Base-by-base conservation (phyloP, 2,329 filamentous ascomycete species). In the Ascocoryne sarcoides region DNA sequence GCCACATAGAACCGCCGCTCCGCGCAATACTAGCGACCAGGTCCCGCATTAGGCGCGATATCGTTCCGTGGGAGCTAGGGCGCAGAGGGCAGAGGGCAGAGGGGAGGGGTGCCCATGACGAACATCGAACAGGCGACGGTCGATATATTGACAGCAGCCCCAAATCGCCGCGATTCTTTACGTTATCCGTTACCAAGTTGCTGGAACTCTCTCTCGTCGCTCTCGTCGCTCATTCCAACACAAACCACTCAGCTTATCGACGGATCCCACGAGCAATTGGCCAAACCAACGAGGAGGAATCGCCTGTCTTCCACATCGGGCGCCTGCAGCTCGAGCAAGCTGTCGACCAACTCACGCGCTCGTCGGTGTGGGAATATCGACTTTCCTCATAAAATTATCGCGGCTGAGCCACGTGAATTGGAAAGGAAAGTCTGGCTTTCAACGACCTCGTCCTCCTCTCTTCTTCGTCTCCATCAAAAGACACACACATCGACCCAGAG, bases 121-220 rank as follows among this genome's bases (percentile, higher is more conserved):
- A 55, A 48, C 40, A 40, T 44, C 36, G 17, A 39, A 46, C 46
- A 50, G 49, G 42, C 46, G 46, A 51, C 50, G 48, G 42, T 53
- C 49, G 55, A 57, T 56, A 58, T 57, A 56, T 54, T 52, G 52
- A 48, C 46, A 49, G 51, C 40, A 45, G 46, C 45, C 54, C 54
- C 53, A 47, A 55, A 55, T 48, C 39, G 40, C 45, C 37, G 31
- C 23, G 15, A 42, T 45, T 50, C 42, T 50, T 45, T 55, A 46
- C 52, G 44, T 50, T 43, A 34, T 54, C 43, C 50, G 54, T 47
- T 58, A 57, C 54, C 55, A 52, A 40, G 36, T 44, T 36, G 42
- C 52, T 54, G 55, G 55, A 51, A 45, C 45, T 42, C 29, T 33
- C 42, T 44, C 44, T 30, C 23, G 23, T 26, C 12, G 23, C 23